A percentile compares a stretch with the other conserved stretches of the same genome.
Conservation (phyloP, 106 monocot species). For the Xerophyta viscosa region DNA sequence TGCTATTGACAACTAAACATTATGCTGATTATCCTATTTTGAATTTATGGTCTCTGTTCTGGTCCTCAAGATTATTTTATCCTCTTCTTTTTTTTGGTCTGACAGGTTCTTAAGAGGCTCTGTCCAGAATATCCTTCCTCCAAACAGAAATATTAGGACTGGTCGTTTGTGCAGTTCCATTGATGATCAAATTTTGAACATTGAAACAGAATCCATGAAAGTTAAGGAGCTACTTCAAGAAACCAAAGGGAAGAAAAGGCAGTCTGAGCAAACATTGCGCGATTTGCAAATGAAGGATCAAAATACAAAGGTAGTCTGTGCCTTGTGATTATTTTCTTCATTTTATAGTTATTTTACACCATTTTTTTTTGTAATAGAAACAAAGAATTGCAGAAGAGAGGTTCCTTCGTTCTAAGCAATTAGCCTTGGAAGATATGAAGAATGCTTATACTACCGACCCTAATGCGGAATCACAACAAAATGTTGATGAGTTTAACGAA, state of each 20-base stretch:
- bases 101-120: conserved; percentile 69
- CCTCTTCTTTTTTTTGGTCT: no score
- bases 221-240: conserved; percentile 36
- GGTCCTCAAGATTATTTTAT: no score
- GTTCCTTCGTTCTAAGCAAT: conserved; percentile 37
- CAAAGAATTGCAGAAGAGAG: conserved; percentile 45
- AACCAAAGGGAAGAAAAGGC: conserved; percentile 51
- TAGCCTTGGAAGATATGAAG: conserved; percentile 41
- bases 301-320: conserved; percentile 49
- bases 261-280: conserved; percentile 30
- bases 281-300: conserved; percentile 37
- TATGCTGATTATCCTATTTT: no score
- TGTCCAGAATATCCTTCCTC: conserved; percentile 86
- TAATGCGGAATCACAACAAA: conserved; percentile 20
- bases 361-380: conserved; percentile 39
- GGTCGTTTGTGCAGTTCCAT: conserved; percentile 77
- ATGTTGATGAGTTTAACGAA: conserved; percentile 60
- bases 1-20: no score
- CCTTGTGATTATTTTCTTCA: not conserved
- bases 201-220: conserved; percentile 35
- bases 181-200: conserved; percentile 49
- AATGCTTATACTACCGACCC: conserved; percentile 41
- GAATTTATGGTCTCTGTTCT: no score
- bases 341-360: not conserved
- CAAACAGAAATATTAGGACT: conserved; percentile 37